These are phyloP conservation scores for Calophaca sinica DNA, from an alignment of 306 rosid genomes.

Conservation along the genomic window DNA sequence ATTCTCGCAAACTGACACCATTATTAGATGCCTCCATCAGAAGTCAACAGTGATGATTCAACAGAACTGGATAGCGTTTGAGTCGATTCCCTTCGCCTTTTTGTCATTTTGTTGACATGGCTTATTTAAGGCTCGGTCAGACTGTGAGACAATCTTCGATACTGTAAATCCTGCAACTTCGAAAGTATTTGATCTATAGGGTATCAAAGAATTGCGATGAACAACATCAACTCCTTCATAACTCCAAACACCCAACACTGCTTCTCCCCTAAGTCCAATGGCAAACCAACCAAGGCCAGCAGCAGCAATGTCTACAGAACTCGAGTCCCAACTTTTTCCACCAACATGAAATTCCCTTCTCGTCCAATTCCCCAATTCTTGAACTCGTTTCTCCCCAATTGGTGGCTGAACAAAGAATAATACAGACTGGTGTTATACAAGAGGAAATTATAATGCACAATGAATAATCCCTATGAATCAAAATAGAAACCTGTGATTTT, in stretches of 20 bases:
- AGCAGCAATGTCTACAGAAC: conserved; percentile 82
- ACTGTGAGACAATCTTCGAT: conserved; percentile 82
- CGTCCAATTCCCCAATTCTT: conserved; percentile 87
- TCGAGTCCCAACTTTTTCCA: conserved; percentile 91
- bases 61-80: conserved; percentile 30
- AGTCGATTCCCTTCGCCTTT: conserved; percentile 49
- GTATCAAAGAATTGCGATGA: conserved; percentile 74
- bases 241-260: conserved; percentile 76
- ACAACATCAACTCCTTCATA: conserved; percentile 85
- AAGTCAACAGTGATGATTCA: conserved; percentile 39
- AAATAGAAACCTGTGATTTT: conserved; percentile 9
- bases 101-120: conserved; percentile 49
- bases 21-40: conserved; percentile 34
- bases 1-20: conserved; percentile 8
- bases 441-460: conserved; percentile 28
- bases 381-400: conserved; percentile 68
- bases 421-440: conserved; percentile 32
- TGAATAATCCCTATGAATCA: conserved; percentile 20
- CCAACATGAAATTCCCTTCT: conserved; percentile 64
- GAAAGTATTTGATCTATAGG: conserved; percentile 65
- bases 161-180: conserved; percentile 85
- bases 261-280: conserved; percentile 90
- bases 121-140: conserved; percentile 70
- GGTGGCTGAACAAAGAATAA: conserved; percentile 76
- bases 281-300: conserved; percentile 97